A percentile compares a stretch with the other conserved stretches of the same genome.
Conservation (phyloP, 2,329 filamentous ascomycete genomes). For the Phyllosticta citriasiana region DNA sequence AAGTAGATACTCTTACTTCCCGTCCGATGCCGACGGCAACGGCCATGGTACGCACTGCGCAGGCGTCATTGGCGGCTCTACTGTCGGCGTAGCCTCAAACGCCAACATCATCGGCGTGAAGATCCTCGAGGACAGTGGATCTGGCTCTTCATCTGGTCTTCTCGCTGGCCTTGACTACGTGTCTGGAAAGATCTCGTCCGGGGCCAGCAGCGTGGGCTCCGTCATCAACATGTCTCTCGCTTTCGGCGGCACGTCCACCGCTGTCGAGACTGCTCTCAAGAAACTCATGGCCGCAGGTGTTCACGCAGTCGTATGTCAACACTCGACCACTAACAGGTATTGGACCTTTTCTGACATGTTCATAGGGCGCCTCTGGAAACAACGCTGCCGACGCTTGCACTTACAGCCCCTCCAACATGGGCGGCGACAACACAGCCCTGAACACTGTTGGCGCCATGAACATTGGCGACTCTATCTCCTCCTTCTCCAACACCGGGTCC, state of each 20-base stretch:
- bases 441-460: constrained; percentile 28
- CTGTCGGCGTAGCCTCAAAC: constrained; percentile 27
- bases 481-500: constrained; percentile 28
- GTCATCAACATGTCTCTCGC: constrained; percentile 39
- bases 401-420: constrained; percentile 20
- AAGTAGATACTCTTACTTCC: not conserved
- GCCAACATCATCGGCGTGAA: constrained; percentile 27
- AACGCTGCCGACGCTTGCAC: constrained; percentile 18
- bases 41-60: constrained; percentile 16
- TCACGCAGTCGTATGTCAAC: constrained; percentile 19
- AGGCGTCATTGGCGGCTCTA: constrained; percentile 24
- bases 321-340: not conserved
- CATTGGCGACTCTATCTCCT: constrained; percentile 15
- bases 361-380: constrained; percentile 25
- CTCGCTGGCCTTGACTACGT: constrained; percentile 42
- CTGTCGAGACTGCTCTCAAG: constrained; percentile 27
- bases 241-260: constrained; percentile 21
- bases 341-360: not conserved
- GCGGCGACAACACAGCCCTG: not conserved
- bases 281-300: constrained; percentile 30
- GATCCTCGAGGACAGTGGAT: constrained; percentile 19
- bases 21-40: not conserved
- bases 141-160: constrained; percentile 4
- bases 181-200: constrained; percentile 32
- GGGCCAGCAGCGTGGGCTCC: constrained; percentile 31